These are phyloP conservation scores for Crithidia bombi DNA, from an alignment of 208 protist genomes.

Conservation along the genomic window DNA sequence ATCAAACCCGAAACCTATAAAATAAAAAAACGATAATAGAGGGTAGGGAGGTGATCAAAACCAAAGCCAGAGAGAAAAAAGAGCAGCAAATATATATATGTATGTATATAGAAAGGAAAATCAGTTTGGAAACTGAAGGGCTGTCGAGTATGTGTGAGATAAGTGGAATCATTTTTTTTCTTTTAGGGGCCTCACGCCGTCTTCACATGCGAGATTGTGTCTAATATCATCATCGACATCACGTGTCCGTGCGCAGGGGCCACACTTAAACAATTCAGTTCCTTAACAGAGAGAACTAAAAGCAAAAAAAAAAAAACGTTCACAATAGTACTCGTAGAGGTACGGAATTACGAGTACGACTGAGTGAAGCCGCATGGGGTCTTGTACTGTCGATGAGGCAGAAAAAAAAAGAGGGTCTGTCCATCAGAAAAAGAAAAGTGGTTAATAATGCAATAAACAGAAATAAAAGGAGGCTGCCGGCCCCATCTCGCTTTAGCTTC, in stretches of 20 bases:
- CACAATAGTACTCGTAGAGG: neutral
- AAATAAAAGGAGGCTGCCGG: neutral
- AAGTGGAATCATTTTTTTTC: too few species aligned
- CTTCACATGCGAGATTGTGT: conserved; percentile 2
- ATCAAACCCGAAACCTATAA: neutral
- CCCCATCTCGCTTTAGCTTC: neutral
- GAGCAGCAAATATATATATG: too few species aligned
- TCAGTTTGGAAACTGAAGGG: neutral
- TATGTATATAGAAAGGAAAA: neutral
- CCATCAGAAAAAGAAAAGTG: neutral
- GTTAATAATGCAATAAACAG: neutral
- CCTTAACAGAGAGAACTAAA: neutral
- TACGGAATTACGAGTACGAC: too few species aligned
- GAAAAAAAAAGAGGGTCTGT: too few species aligned
- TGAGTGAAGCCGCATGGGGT: too few species aligned
- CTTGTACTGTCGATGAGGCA: too few species aligned
- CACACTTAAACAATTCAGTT: neutral
- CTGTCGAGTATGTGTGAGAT: too few species aligned
- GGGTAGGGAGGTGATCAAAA: neutral
- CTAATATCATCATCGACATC: neutral
- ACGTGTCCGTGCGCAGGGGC: neutral
- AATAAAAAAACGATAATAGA: neutral
- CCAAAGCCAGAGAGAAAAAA: neutral
- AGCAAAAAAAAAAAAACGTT: neutral
- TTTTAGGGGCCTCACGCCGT: neutral